Conservation (phyloP, 805 yeast genomes). For the Osmozyma mogii region DNA sequence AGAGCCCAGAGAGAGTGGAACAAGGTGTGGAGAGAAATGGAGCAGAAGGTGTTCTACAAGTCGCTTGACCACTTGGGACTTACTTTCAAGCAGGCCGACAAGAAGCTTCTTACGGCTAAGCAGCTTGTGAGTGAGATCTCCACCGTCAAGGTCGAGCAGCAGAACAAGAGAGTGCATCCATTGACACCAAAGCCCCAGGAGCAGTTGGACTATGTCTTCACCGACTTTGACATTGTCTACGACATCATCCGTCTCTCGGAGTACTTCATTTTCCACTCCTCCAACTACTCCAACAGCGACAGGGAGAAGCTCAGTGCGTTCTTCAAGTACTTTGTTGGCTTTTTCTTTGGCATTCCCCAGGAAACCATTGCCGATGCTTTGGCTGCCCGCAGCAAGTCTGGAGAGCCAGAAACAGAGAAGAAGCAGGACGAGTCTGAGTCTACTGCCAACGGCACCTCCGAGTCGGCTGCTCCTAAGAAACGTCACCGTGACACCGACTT, state of each 20-base stretch:
- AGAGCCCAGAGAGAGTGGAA: slow-evolving; percentile 98
- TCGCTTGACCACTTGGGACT: slow-evolving; percentile 92
- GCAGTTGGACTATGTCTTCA: slow-evolving; percentile 53
- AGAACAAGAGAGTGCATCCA: slow-evolving; percentile 79
- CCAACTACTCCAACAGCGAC: slow-evolving; percentile 73
- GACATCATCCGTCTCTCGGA: slow-evolving; percentile 68
- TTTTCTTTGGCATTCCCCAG: slow-evolving; percentile 59
- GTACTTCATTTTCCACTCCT: slow-evolving; percentile 57
- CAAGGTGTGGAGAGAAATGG: slow-evolving; percentile 97
- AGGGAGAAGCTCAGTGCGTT: slow-evolving; percentile 69
- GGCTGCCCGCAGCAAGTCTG: slow-evolving; percentile 12
- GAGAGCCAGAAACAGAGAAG: slow-evolving; percentile 2
- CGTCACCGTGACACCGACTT: slow-evolving; percentile 48
- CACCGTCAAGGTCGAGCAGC: slow-evolving; percentile 85
- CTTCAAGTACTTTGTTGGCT: slow-evolving; percentile 57
- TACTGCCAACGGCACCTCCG: slow-evolving; percentile 1
- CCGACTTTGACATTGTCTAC: slow-evolving; percentile 58
- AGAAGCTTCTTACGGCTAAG: slow-evolving; percentile 81
- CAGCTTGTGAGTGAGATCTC: slow-evolving; percentile 87
- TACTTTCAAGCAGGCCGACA: slow-evolving; percentile 95
- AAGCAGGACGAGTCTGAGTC: slow-evolving; percentile 5
- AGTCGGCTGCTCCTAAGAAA: slow-evolving; percentile 28
- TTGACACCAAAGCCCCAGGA: slow-evolving; percentile 81
- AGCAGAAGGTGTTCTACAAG: slow-evolving; percentile 88
- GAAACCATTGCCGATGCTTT: slow-evolving; percentile 38